Conservation (phyloP, 2,329 filamentous ascomycete species). For the Fusarium sp. region DNA sequence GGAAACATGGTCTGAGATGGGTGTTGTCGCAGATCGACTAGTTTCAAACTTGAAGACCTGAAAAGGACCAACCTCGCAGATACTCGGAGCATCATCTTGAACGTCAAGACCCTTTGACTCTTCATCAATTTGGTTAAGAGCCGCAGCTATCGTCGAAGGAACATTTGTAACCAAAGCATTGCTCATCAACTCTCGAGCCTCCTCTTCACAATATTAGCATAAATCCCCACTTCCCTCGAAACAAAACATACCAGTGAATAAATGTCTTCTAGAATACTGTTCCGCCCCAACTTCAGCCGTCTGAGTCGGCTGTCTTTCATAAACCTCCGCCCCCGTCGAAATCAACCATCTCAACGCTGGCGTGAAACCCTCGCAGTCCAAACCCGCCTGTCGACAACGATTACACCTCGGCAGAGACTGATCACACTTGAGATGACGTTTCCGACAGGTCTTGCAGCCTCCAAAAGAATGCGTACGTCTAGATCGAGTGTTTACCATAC, state of each 20-base stretch:
- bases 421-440: conserved; percentile 40
- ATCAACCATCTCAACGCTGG: conserved; percentile 35
- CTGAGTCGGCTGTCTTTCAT: conserved; percentile 25
- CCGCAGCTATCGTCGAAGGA: conserved; percentile 30
- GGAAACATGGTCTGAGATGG: conserved; percentile 21
- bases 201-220: neutral
- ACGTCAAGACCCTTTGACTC: conserved; percentile 22
- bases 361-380: conserved; percentile 34
- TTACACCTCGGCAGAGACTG: conserved; percentile 31
- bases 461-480: conserved; percentile 38
- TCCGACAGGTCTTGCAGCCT: conserved; percentile 39
- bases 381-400: conserved; percentile 27
- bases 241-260: conserved; percentile 25
- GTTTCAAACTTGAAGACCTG: conserved; percentile 35
- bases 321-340: conserved; percentile 31
- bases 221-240: too few species aligned
- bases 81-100: neutral
- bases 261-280: conserved; percentile 33
- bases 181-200: conserved; percentile 33
- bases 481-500: conserved; percentile 25
- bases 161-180: conserved; percentile 16
- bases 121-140: conserved; percentile 31
- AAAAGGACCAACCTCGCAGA: conserved; percentile 24
- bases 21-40: neutral
- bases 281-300: conserved; percentile 13